A percentile compares a stretch with the other conserved stretches of the same genome.
Conservation (phyloP, 192 early-diverging fungal species). For the Coemansia sp. region DNA sequence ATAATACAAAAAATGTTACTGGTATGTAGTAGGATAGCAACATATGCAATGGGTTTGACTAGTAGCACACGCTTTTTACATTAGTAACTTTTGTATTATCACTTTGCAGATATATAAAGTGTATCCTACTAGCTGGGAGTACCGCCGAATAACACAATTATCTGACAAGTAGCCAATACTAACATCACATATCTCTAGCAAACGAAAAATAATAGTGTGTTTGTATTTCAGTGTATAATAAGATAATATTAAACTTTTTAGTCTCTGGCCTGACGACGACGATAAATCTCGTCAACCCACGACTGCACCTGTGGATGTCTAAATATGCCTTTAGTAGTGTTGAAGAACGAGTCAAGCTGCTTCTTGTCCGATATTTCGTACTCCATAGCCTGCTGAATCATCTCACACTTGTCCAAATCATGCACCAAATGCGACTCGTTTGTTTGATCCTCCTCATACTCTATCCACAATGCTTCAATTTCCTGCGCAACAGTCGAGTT, state of each 20-base stretch:
- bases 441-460: constrained; percentile 77
- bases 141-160: too few species aligned
- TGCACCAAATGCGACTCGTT: constrained; percentile 79
- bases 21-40: too few species aligned
- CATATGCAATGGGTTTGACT: too few species aligned
- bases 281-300: constrained; percentile 82
- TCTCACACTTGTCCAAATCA: constrained; percentile 96
- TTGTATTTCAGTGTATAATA: not conserved
- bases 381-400: constrained; percentile 88
- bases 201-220: too few species aligned
- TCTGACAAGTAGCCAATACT: too few species aligned
- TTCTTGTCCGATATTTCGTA: constrained; percentile 76
- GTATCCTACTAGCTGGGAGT: too few species aligned
- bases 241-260: not conserved
- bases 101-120: too few species aligned
- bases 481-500: constrained; percentile 61
- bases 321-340: constrained; percentile 77
- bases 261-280: constrained; percentile 10
- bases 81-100: too few species aligned
- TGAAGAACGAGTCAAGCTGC: constrained; percentile 74
- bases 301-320: constrained; percentile 73
- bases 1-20: too few species aligned
- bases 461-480: constrained; percentile 74
- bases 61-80: too few species aligned
- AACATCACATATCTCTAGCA: too few species aligned